Evolutionary conservation across 768 basidiomycete genomes (phyloP).

Genomic region (Filobasidium wieringae): DNA sequence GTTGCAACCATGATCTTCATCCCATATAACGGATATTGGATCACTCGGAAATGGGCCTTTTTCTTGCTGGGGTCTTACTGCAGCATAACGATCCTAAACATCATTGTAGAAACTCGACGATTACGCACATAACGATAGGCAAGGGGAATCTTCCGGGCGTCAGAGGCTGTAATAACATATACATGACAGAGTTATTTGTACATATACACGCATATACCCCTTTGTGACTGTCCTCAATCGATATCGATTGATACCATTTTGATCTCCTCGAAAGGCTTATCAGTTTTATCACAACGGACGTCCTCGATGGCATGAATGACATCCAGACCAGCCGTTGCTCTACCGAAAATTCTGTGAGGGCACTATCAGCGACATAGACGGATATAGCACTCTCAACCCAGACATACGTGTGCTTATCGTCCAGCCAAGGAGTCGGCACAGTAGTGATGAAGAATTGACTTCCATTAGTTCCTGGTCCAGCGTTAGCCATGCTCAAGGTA

Average conservation of each 20-base stretch:
- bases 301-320: constrained; percentile 76
- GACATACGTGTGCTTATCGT: constrained; percentile 44
- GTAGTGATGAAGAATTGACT: constrained; percentile 99
- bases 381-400: background rate
- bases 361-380: background rate
- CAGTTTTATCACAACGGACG: constrained; percentile 43
- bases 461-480: constrained; percentile 75
- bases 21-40: constrained; percentile 67
- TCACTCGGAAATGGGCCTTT: constrained; percentile 70
- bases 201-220: background rate
- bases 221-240: background rate
- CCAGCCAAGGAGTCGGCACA: constrained; percentile 83
- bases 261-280: constrained; percentile 88
- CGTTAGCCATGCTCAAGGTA: constrained; percentile 69
- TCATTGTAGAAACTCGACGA: constrained; percentile 59
- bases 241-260: constrained; percentile 48
- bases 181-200: background rate
- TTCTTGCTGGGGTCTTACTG: constrained; percentile 64
- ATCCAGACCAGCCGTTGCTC: constrained; percentile 74
- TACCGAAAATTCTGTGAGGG: constrained; percentile 79
- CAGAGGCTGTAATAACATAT: background rate
- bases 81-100: constrained; percentile 62
- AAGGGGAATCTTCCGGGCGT: background rate
- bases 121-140: constrained; percentile 1
- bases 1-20: constrained; percentile 67